Percentiles rank a stretch among this genome's conserved stretches.
phyloP scores from a whole-genome alignment of 1,284 basidiomycete genomes.

The Ustilago nuda region DNA sequence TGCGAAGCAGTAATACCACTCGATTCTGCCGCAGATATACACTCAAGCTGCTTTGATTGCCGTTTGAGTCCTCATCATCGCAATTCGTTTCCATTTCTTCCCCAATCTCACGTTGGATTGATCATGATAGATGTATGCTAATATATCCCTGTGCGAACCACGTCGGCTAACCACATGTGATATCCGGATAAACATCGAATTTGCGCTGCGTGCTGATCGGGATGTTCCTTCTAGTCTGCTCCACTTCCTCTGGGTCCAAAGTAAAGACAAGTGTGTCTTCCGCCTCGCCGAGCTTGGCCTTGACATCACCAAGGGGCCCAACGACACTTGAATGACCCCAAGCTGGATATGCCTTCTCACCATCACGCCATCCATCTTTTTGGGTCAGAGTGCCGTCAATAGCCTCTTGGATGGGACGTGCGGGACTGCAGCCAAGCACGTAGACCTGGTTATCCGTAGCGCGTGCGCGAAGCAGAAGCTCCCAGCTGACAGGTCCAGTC shows the following conservation, averaged over 20 bases:
- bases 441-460: constrained; percentile 97
- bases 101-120: no score
- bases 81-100: no score
- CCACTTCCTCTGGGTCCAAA: constrained; percentile 56
- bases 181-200: constrained; percentile 63
- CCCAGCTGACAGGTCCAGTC: constrained; percentile 97
- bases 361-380: constrained; percentile 40
- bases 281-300: constrained; percentile 81
- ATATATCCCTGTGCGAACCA: no score
- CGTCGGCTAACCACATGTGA: constrained; percentile 38
- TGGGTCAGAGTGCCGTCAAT: constrained; percentile 33
- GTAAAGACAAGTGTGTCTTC: constrained; percentile 78
- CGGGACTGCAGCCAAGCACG: constrained; percentile 94
- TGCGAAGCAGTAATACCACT: no score
- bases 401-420: constrained; percentile 78
- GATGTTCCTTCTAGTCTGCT: constrained; percentile 53
- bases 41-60: no score
- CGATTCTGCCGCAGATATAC: no score
- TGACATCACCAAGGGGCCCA: constrained; percentile 77
- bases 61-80: no score
- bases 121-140: no score
- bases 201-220: constrained; percentile 62
- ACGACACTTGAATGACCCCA: constrained; percentile 66
- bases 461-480: constrained; percentile 85
- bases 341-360: constrained; percentile 63